Base-by-base conservation (phyloP, 2,329 filamentous ascomycete species). In the Cladosporium halotolerans region DNA sequence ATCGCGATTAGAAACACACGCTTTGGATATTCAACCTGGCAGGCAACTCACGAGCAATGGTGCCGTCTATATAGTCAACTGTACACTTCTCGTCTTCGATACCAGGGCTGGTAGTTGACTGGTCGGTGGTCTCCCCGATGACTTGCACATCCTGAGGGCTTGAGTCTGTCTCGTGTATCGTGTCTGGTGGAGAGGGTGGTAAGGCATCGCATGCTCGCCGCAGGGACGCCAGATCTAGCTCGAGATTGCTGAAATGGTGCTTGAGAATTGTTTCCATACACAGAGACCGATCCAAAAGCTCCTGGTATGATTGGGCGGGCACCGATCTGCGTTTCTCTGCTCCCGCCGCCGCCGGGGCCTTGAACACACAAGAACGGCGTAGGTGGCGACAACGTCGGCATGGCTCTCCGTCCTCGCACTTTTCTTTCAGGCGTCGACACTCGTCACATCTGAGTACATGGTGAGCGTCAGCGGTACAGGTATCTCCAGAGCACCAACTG, bases 31-130 rank as follows among this genome's bases (percentile, higher is more conserved):
- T 19, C 9, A 49, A 60, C 23, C 4, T 28, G 23, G 23, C 23
- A 28, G 23, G 23, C 23, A 28, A 69, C 54, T 60, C 38, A 72
- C 70, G 70, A 39, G 69, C 69, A 23, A 69, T 68, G 57, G 71
- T 71, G 61, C 71, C 65, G 14, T 68, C 63, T 19, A 72, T 59
- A 34, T 70, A 66, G 36, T 70, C 69, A 36, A 73, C 71, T 14
- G 66, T 70, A 55, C 70, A 72, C 53, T 68, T 65, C 52, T 72
- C 70, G 45, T 73, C 70, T 16, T 72, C 69, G 54, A 73, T 71
- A 40, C n/a, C 13, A 9, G 9, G 18, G n/a, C n/a, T 13, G 5
- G 23, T 28, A 28, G 23, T 28, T 28, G 23, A 28, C 23, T 28
- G 23, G 3, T 28, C 23, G 23, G 23, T 28, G 4, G 5, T 28